Conservation (phyloP, 2,329 filamentous ascomycete genomes). For the Fusarium illudens region DNA sequence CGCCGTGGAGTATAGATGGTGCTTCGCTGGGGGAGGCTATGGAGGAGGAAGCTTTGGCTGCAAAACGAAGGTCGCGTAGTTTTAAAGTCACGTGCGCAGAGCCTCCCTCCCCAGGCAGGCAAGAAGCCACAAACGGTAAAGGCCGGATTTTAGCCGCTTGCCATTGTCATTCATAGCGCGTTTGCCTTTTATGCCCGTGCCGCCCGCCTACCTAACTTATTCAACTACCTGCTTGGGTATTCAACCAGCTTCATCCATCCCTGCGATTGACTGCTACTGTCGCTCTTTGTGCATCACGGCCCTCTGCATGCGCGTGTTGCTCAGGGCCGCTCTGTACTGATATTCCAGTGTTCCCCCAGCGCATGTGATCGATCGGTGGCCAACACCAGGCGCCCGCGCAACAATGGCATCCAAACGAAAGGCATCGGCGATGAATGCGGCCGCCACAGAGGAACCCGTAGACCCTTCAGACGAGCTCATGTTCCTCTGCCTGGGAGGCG, state of each 20-base stretch:
- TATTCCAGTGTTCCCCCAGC: conserved; percentile 14
- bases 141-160: conserved; percentile 42
- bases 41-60: conserved; percentile 45
- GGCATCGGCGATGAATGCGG: conserved; percentile 75
- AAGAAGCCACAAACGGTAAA: background rate
- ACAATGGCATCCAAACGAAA: conserved; percentile 95
- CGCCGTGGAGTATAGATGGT: conserved; percentile 39
- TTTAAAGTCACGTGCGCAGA: conserved; percentile 55
- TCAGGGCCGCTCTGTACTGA: conserved; percentile 22
- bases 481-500: conserved; percentile 92
- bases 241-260: background rate
- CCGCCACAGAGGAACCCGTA: conserved; percentile 80
- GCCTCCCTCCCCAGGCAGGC: conserved; percentile 27
- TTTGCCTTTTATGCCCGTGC: conserved; percentile 27
- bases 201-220: conserved; percentile 19
- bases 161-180: conserved; percentile 30
- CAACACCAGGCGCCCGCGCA: conserved; percentile 26
- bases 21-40: conserved; percentile 39
- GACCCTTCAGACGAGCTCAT: conserved; percentile 94
- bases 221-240: background rate
- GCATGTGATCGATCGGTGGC: conserved; percentile 31
- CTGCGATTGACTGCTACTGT: conserved; percentile 9
- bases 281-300: conserved; percentile 8
- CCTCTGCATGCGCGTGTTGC: conserved; percentile 9
- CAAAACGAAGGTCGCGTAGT: conserved; percentile 48